Evolutionary conservation across 192 early-diverging fungal genomes (phyloP).

Genomic region (Coemansia asiatica): DNA sequence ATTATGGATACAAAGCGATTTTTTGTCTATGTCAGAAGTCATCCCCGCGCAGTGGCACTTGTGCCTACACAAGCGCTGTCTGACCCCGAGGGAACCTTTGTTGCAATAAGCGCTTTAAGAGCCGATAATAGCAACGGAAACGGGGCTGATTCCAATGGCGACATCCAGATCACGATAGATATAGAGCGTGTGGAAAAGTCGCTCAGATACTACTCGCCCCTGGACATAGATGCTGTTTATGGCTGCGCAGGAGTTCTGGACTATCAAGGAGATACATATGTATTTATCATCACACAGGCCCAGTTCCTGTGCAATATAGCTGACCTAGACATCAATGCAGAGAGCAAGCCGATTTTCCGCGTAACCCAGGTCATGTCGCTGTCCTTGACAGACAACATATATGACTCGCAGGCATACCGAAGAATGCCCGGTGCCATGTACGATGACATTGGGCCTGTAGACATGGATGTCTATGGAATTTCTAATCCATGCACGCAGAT

Average conservation of each 20-base stretch:
- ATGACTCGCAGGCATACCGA: constrained; percentile 59
- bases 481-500: constrained; percentile 77
- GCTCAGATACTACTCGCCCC: constrained; percentile 31
- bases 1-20: constrained; percentile 50
- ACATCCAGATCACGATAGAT: constrained; percentile 15
- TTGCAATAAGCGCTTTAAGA: constrained; percentile 14
- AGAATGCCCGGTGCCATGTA: constrained; percentile 44
- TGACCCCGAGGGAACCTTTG: constrained; percentile 20
- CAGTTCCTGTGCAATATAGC: constrained; percentile 61
- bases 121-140: constrained; percentile 2
- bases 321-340: constrained; percentile 57
- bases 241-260: constrained; percentile 51
- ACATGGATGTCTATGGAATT: constrained; percentile 36
- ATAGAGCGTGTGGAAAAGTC: constrained; percentile 18
- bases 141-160: constrained; percentile 3
- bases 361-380: constrained; percentile 74
- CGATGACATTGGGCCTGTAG: constrained; percentile 46
- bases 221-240: constrained; percentile 51
- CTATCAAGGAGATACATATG: constrained; percentile 64
- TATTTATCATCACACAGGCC: constrained; percentile 69
- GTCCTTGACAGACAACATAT: constrained; percentile 71
- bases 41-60: constrained; percentile 63
- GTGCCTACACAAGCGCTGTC: constrained; percentile 59
- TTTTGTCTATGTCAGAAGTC: constrained; percentile 55
- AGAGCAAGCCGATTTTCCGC: constrained; percentile 52